Base-by-base conservation (phyloP, 306 rosid species). In the Vigna nakashimae region DNA sequence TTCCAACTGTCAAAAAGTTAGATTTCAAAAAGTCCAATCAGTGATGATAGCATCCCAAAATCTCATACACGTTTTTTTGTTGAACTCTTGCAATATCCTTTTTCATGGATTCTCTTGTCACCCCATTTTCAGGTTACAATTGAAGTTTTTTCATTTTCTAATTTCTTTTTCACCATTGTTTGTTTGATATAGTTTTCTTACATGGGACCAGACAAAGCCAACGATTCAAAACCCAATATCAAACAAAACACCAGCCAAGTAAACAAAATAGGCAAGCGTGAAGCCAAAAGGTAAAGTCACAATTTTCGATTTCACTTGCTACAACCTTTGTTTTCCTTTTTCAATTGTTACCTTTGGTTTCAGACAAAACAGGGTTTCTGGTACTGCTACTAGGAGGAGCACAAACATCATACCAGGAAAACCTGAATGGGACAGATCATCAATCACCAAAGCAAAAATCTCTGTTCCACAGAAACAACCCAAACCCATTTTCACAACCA, bases 101-200 rank as follows among this genome's bases (percentile, higher is more conserved):
- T 32, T 26, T 71, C 65, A 81, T 68, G 84, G 84, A 81, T 58
- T 56, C 71, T 68, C 77, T 68, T 60, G 59, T 51, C 32, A 30
- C 70, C 7, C 63, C 74, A 30, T 45, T 55, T 66, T 46, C 56
- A 20, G 75, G 84, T 80, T 65, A 28, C 28, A 11, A 30, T 1
- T 1, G 77, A 78, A 34, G 2, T 12, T 50, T 45, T 45, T 69
- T 42, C 58, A 52, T 52, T 10, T 11, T 51, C 4, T 51, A n/a
- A 51, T 51, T 8, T 52, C 58, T 7, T 48, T 48, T 48, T 6
- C 53, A 48, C 13, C 17, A 4, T 34, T 34, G 38, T 4, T 4
- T 34, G 38, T 34, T 34, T 34, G 38, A 5, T 34, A 34, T 6
- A 34, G 6, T 34, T 5, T 34, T 4, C 38, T 34, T 34, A 5